Conservation (phyloP, 768 basidiomycete species). For the Boletus fagicola region DNA sequence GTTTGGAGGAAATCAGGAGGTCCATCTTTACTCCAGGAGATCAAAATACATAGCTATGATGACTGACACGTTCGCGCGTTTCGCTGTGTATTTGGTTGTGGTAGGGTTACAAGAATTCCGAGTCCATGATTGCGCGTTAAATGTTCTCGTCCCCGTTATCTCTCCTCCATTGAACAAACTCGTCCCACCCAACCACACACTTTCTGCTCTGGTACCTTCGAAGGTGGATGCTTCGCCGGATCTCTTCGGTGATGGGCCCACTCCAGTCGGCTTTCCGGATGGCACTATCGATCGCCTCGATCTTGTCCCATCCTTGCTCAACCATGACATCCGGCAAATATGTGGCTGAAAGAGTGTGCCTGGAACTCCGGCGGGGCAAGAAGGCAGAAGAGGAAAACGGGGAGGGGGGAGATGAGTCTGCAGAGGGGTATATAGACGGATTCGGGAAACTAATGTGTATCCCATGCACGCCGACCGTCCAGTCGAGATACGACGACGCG, state of each 20-base stretch:
- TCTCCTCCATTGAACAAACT: slow-evolving; percentile 74
- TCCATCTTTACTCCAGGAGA: slow-evolving; percentile 32
- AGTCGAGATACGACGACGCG: slow-evolving; percentile 82
- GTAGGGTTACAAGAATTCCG: slow-evolving; percentile 10
- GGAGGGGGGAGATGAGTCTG: slow-evolving; percentile 59
- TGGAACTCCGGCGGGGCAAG: slow-evolving; percentile 53
- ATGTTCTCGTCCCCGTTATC: slow-evolving; percentile 41
- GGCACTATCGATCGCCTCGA: slow-evolving; percentile 86
- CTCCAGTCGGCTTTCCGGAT: slow-evolving; percentile 93
- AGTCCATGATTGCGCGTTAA: slow-evolving; percentile 11
- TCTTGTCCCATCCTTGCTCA: slow-evolving; percentile 92
- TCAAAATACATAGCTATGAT: background rate
- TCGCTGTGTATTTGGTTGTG: slow-evolving; percentile 1
- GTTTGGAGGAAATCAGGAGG: slow-evolving; percentile 43
- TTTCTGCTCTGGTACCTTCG: slow-evolving; percentile 79
- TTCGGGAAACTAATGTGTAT: slow-evolving; percentile 87
- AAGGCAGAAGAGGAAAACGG: slow-evolving; percentile 66
- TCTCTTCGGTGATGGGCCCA: slow-evolving; percentile 77
- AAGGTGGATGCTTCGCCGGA: slow-evolving; percentile 71
- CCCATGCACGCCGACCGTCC: slow-evolving; percentile 90
- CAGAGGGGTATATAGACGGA: slow-evolving; percentile 54
- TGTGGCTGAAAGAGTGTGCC: slow-evolving; percentile 73
- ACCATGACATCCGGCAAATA: slow-evolving; percentile 92
- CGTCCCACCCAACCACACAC: slow-evolving; percentile 67
- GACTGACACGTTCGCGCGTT: background rate